These are phyloP conservation scores for Tardiomyces blankii DNA, from an alignment of 1,139 yeast species.

Conservation along the genomic window DNA sequence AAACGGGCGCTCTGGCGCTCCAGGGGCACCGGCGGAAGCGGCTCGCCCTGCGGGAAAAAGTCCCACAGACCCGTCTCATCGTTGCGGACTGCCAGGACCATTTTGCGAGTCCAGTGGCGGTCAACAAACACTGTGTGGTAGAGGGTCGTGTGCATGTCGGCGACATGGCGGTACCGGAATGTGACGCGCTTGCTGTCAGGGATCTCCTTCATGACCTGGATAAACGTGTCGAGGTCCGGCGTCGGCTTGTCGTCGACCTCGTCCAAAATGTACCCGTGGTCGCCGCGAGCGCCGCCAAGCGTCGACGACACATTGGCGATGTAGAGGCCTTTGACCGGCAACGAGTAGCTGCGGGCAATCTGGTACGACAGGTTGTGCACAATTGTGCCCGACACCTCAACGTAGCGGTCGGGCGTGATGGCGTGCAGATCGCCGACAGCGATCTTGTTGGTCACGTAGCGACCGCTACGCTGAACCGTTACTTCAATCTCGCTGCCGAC, in stretches of 20 bases:
- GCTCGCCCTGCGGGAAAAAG: slow-evolving; percentile 55
- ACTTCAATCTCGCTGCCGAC: slow-evolving; percentile 52
- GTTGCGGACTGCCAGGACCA: slow-evolving; percentile 65
- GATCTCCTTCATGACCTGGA: slow-evolving; percentile 63
- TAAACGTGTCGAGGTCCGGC: slow-evolving; percentile 59
- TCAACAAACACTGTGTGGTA: slow-evolving; percentile 56
- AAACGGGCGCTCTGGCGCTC: slow-evolving; percentile 57
- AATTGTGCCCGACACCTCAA: slow-evolving; percentile 78
- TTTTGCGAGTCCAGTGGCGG: slow-evolving; percentile 74
- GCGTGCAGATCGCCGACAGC: slow-evolving; percentile 65
- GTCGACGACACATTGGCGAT: slow-evolving; percentile 72
- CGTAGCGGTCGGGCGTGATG: slow-evolving; percentile 72
- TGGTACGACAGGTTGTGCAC: slow-evolving; percentile 82
- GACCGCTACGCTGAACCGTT: slow-evolving; percentile 67
- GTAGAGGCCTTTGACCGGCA: slow-evolving; percentile 78
- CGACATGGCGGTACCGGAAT: slow-evolving; percentile 62
- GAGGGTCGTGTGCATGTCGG: slow-evolving; percentile 65
- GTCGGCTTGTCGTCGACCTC: slow-evolving; percentile 67
- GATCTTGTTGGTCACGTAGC: slow-evolving; percentile 39
- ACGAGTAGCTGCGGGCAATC: slow-evolving; percentile 72
- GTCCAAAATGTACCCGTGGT: slow-evolving; percentile 64
- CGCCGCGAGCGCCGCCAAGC: slow-evolving; percentile 44
- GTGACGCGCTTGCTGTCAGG: slow-evolving; percentile 72
- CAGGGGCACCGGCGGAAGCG: slow-evolving; percentile 39
- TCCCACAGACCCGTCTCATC: slow-evolving; percentile 87